A percentile compares a stretch with the other conserved stretches of the same genome.
Conservation (phyloP, 371 early-diverging fungal genomes). For the Lichtheimia ramosa region DNA sequence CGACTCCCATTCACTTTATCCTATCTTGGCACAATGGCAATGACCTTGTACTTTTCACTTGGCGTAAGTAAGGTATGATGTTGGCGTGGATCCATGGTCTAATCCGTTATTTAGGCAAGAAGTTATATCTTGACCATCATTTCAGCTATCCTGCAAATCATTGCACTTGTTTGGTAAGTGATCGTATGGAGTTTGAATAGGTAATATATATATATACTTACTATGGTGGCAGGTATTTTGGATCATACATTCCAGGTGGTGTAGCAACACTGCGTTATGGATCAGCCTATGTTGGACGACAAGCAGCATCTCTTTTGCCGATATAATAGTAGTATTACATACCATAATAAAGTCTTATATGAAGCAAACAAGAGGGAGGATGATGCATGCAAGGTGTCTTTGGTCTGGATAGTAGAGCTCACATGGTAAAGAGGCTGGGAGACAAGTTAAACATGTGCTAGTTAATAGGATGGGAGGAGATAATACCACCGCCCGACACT, state of each 20-base stretch:
- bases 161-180: slow-evolving; percentile 61
- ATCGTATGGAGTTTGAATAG: neutral
- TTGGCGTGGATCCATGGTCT: neutral
- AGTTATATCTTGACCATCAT: slow-evolving; percentile 54
- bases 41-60: slow-evolving; percentile 62
- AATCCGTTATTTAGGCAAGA: slow-evolving; percentile 28
- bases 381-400: too few relatives aligned
- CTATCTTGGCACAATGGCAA: slow-evolving; percentile 61
- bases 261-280: slow-evolving; percentile 50
- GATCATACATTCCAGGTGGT: slow-evolving; percentile 57
- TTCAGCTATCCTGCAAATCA: slow-evolving; percentile 56
- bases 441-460: too few relatives aligned
- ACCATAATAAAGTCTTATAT: too few relatives aligned
- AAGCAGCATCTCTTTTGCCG: slow-evolving; percentile 47
- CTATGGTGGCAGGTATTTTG: slow-evolving; percentile 38
- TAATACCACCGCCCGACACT: too few relatives aligned
- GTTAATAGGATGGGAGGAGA: too few relatives aligned
- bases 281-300: slow-evolving; percentile 43
- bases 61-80: slow-evolving; percentile 38
- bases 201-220: neutral
- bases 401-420: too few relatives aligned
- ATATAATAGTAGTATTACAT: slow-evolving; percentile 23
- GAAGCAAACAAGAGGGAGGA: too few relatives aligned
- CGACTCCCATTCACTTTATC: slow-evolving; percentile 59
- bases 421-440: too few relatives aligned